A percentile compares a stretch with the other conserved stretches of the same genome.
These are phyloP conservation scores for Chlamydomonas applanata DNA, from an alignment of 139 green algal species.

Conservation along the genomic window DNA sequence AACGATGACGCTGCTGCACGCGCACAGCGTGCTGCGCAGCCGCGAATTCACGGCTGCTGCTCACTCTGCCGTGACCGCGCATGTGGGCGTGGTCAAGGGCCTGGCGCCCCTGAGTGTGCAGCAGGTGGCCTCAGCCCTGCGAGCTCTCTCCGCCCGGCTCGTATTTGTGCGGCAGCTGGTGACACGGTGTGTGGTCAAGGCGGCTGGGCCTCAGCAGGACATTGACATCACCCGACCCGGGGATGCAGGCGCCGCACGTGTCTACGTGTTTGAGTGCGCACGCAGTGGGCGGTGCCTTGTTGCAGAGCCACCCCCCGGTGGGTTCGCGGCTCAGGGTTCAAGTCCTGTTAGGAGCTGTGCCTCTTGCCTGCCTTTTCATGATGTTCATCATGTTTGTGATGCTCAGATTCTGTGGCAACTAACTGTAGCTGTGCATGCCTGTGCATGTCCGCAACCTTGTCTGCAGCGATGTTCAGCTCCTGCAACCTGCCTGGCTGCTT, in stretches of 20 bases:
- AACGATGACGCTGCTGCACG: neutral
- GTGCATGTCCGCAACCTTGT: too few species aligned
- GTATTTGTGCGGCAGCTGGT: neutral
- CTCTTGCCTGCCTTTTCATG: too few species aligned
- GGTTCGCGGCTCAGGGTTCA: too few species aligned
- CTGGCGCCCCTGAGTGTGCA: neutral
- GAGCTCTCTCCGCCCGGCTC: neutral
- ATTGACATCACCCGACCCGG: neutral
- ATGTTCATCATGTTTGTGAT: too few species aligned
- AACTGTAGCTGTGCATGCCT: too few species aligned
- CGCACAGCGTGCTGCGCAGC: conserved; percentile 29
- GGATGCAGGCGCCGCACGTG: neutral
- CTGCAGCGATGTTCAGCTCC: too few species aligned
- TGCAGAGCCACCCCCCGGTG: conserved; percentile 13
- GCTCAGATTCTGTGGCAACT: too few species aligned
- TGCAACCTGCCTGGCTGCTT: neutral
- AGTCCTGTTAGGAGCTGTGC: too few species aligned
- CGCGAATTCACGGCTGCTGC: conserved; percentile 20
- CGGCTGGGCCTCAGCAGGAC: too few species aligned
- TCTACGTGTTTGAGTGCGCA: conserved; percentile 27
- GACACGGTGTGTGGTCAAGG: neutral
- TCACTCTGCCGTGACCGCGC: conserved; percentile 2
- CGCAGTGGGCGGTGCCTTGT: conserved; percentile 5
- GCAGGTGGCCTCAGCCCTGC: conserved; percentile 5
- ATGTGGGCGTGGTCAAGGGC: neutral